Percentiles rank a stretch among this genome's conserved stretches.
These are phyloP conservation scores for Nephelium lappaceum DNA, from an alignment of 345 rosid genomes.

Conservation along the genomic window DNA sequence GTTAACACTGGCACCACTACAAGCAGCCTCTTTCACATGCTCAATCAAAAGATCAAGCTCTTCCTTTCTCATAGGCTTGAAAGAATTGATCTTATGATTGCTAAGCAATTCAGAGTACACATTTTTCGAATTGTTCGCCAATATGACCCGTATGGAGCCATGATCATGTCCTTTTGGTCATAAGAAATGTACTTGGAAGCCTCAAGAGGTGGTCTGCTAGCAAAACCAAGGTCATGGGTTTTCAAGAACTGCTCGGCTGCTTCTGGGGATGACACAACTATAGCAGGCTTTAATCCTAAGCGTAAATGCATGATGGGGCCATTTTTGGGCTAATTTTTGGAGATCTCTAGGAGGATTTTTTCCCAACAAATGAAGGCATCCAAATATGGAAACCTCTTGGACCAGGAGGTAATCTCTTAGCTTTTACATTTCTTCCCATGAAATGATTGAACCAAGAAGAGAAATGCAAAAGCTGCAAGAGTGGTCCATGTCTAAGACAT, in stretches of 20 bases:
- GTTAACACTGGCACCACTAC: not conserved
- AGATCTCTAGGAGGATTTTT: constrained; percentile 32
- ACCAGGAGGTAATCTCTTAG: constrained; percentile 35
- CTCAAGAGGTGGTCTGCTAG: constrained; percentile 23
- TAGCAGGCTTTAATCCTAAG: constrained; percentile 13
- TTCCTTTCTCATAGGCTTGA: no score
- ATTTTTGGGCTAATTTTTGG: constrained; percentile 24
- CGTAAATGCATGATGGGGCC: constrained; percentile 27
- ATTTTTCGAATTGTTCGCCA: constrained; percentile 35
- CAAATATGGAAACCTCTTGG: constrained; percentile 37
- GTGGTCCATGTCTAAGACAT: constrained; percentile 1
- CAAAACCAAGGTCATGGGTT: constrained; percentile 36
- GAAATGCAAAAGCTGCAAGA: not conserved
- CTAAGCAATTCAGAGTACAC: constrained; percentile 20
- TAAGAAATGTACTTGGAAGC: constrained; percentile 24
- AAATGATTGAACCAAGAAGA: constrained; percentile 7
- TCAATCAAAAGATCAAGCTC: no score
- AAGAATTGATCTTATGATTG: no score
- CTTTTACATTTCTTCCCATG: no score
- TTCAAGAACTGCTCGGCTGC: constrained; percentile 39
- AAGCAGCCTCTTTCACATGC: constrained; percentile 8
- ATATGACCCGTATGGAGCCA: constrained; percentile 30
- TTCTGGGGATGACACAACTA: constrained; percentile 35
- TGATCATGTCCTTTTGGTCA: constrained; percentile 13
- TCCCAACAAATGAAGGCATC: constrained; percentile 38